These are phyloP conservation scores for Volvox carteri DNA, from an alignment of 163 green algal species.

Conservation along the genomic window DNA sequence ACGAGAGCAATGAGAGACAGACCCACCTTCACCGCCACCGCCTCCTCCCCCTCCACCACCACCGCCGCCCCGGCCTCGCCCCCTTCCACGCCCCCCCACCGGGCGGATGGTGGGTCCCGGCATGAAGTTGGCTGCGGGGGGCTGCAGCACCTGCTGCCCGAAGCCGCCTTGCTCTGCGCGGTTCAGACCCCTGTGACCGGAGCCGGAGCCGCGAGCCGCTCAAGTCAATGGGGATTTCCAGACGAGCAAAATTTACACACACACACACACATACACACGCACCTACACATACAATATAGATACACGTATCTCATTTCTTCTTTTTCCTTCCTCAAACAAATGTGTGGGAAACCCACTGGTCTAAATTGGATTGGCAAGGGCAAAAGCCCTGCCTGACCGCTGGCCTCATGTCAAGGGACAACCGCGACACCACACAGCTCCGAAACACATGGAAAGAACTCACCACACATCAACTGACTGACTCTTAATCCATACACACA, in stretches of 20 bases:
- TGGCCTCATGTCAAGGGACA: too few relatives aligned
- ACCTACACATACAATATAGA: not conserved
- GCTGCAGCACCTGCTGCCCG: slow-evolving; percentile 22
- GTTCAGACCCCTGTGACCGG: slow-evolving; percentile 35
- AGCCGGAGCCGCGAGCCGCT: not conserved
- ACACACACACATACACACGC: not conserved
- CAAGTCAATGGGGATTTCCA: not conserved
- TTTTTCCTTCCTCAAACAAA: too few relatives aligned
- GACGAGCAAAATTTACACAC: not conserved
- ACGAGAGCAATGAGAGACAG: too few relatives aligned
- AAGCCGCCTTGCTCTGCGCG: slow-evolving; percentile 48
- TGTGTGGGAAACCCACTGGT: too few relatives aligned
- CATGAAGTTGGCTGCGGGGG: slow-evolving; percentile 46
- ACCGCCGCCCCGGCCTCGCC: slow-evolving; percentile 9
- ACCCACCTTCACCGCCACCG: slow-evolving; percentile 1
- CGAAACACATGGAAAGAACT: too few relatives aligned
- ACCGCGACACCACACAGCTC: too few relatives aligned
- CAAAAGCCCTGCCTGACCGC: too few relatives aligned
- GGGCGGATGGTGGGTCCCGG: slow-evolving; percentile 6
- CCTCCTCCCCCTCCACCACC: slow-evolving; percentile 2
- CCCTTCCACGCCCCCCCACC: slow-evolving; percentile 5
- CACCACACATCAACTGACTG: too few relatives aligned
- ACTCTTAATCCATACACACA: not conserved
- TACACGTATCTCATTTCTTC: too few relatives aligned
- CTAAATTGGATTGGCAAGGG: too few relatives aligned